Base-by-base conservation (phyloP, 306 rosid species). In the Cotoneaster glaucophyllus region DNA sequence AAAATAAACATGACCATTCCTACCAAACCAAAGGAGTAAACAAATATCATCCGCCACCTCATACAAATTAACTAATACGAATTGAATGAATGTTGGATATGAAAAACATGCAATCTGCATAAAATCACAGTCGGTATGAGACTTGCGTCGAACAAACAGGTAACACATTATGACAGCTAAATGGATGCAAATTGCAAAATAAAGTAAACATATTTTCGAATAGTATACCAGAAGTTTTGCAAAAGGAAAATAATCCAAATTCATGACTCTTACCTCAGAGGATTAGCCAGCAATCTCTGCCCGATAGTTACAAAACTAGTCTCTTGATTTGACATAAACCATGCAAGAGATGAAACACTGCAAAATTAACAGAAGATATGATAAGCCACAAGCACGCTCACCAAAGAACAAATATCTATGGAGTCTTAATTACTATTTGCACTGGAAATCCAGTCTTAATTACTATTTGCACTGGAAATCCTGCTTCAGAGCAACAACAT, bases 241-340 rank as follows among this genome's bases (percentile, higher is more conserved):
- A 21, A 76, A 45, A 19, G 53, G 17, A 58, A 75, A 45, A 32
- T 22, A 26, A 34, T 57, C 29, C 15, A 79, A 34, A 13, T 21
- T 8, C 9, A 54, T 54, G 61, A 76, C 52, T 67, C 87, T 86
- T 80, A 92, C 98, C 86, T 95, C 68, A 95, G 77, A 75, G 98
- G 98, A 78, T 83, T 85, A 73, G 98, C 97, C 88, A 95, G 81
- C 85, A 95, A 81, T 84, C 98, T 89, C 85, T 95, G 98, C 74
- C 96, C 98, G 48, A 95, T 92, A 70, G 98, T 95, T 68, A 95
- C 97, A 89, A 95, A 95, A 86, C 98, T 90, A 69, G 75, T 81
- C 86, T 95, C 98, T 77, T 95, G 98, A 85, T 89, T 89, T 26
- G 98, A 95, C 98, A 95, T 95, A 79, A 95, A 95, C 98, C 97